Conservation (phyloP, 768 basidiomycete genomes). For the Xerocomellus chrysenteron region DNA sequence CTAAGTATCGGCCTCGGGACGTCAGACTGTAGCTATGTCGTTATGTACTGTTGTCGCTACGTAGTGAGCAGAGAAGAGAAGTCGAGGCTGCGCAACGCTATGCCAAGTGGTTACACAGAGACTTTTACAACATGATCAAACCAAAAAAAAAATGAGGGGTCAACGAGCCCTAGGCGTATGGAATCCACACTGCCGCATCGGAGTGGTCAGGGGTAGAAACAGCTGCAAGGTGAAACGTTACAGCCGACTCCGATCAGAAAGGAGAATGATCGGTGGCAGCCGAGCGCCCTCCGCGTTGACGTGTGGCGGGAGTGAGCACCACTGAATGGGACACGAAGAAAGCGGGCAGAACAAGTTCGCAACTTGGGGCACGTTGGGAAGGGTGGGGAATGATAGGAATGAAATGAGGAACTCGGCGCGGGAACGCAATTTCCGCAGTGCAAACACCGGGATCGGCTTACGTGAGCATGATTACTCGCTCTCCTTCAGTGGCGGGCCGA, state of each 20-base stretch:
- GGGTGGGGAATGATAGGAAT: neutral
- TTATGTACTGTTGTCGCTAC: too few species aligned
- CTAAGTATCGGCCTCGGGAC: too few species aligned
- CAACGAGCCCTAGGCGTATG: neutral
- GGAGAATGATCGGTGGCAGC: slow-evolving; percentile 28
- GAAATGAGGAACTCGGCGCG: too few species aligned
- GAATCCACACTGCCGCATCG: slow-evolving; percentile 7
- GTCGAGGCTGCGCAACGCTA: too few species aligned
- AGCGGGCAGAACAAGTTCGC: neutral
- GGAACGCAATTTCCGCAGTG: slow-evolving; percentile 19
- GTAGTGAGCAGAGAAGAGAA: too few species aligned
- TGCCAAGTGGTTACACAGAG: too few species aligned
- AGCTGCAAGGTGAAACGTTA: slow-evolving; percentile 5
- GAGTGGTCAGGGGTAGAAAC: neutral
- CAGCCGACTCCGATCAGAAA: slow-evolving; percentile 24
- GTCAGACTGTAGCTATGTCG: too few species aligned
- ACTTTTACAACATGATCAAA: too few species aligned
- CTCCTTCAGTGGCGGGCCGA: slow-evolving; percentile 17
- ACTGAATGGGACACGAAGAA: slow-evolving; percentile 1
- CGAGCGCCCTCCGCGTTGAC: slow-evolving; percentile 17
- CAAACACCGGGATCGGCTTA: slow-evolving; percentile 8
- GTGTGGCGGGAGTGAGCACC: neutral
- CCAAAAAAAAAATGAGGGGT: neutral
- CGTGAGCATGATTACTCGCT: slow-evolving; percentile 14
- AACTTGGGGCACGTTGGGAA: neutral